phyloP scores from a whole-genome alignment of 768 basidiomycete species.

The Boletus insuetus region DNA sequence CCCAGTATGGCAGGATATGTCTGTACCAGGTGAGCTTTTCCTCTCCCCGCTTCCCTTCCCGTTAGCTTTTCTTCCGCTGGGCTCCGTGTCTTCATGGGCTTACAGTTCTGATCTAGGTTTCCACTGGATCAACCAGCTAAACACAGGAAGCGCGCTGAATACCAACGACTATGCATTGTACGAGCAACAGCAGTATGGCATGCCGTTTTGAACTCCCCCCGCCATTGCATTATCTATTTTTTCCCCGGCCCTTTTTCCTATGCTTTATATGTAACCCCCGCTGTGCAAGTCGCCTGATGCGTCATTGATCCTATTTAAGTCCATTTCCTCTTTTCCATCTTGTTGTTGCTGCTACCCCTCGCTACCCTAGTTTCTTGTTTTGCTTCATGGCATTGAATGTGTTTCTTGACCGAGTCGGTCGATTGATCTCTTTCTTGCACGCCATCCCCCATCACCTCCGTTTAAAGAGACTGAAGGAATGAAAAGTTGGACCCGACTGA shows the following conservation, averaged over 20 bases:
- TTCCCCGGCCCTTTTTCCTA: neutral
- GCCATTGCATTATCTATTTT: neutral
- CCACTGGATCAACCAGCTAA: slow-evolving; percentile 35
- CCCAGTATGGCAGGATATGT: slow-evolving; percentile 54
- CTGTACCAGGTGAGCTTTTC: slow-evolving; percentile 48
- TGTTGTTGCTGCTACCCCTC: too few relatives aligned
- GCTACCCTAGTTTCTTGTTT: neutral
- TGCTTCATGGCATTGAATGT: neutral
- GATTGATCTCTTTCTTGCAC: too few relatives aligned
- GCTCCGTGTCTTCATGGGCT: neutral
- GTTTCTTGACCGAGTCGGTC: neutral
- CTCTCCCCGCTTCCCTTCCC: too few relatives aligned
- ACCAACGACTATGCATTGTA: slow-evolving; percentile 30
- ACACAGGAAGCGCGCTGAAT: slow-evolving; percentile 11
- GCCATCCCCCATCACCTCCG: too few relatives aligned
- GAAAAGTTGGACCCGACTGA: too few relatives aligned
- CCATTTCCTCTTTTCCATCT: too few relatives aligned
- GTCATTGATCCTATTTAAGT: neutral
- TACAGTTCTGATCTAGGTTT: slow-evolving; percentile 28
- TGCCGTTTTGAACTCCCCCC: slow-evolving; percentile 4
- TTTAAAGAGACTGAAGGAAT: too few relatives aligned
- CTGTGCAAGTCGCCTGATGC: neutral
- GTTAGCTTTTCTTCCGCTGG: neutral
- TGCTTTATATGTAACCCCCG: too few relatives aligned
- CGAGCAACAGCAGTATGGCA: slow-evolving; percentile 17